These are phyloP conservation scores for Camellia sinensis DNA, from an alignment of 148 eudicot genomes.

Conservation along the genomic window DNA sequence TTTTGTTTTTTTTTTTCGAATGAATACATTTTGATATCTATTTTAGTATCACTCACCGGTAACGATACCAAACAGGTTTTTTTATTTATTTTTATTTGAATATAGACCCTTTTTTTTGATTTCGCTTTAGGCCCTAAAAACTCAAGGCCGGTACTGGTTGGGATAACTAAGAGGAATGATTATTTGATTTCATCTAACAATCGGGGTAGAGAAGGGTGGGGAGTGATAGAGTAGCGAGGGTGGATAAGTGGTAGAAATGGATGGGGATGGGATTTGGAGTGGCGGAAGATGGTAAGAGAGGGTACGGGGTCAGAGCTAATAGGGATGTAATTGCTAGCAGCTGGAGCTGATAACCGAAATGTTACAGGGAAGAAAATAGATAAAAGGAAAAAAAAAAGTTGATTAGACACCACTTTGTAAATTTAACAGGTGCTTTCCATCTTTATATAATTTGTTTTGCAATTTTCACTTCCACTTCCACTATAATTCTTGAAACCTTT, in stretches of 20 bases:
- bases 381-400: not conserved
- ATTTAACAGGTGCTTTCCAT: not conserved
- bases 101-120: no score
- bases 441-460: not conserved
- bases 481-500: no score
- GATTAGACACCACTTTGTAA: no score
- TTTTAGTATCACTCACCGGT: no score
- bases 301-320: not conserved
- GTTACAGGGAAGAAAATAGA: no score
- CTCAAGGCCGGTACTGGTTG: not conserved
- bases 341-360: not conserved
- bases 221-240: not conserved
- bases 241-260: not conserved
- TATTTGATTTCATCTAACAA: not conserved
- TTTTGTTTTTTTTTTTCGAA: no score
- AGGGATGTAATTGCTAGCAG: not conserved
- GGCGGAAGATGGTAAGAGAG: not conserved
- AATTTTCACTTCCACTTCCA: not conserved
- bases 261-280: not conserved
- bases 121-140: not conserved
- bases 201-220: no score
- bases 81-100: no score
- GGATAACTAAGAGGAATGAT: not conserved
- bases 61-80: not conserved
- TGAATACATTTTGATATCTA: no score